phyloP scores from a whole-genome alignment of 2,329 filamentous ascomycete species.

The Paecilomyces fulvus region DNA sequence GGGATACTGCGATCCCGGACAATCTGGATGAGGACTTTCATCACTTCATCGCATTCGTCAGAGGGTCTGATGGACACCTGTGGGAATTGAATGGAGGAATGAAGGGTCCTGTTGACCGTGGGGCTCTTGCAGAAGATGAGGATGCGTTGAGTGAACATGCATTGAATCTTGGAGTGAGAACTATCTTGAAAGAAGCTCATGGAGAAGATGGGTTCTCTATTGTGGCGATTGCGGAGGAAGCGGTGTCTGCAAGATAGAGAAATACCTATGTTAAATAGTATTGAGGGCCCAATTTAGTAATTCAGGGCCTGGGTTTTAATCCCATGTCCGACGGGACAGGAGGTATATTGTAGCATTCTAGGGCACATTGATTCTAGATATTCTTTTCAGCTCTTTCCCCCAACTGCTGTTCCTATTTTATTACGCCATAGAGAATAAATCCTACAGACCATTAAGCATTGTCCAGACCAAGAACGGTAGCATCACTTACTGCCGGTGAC shows the following conservation, averaged over 20 bases:
- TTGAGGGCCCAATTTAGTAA: no score
- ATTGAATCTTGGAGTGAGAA: slow-evolving; percentile 18
- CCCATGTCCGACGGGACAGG: no score
- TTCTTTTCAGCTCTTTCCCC: no score
- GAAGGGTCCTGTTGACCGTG: slow-evolving; percentile 23
- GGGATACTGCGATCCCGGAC: slow-evolving; percentile 20
- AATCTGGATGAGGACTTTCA: slow-evolving; percentile 7
- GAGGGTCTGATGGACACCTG: slow-evolving; percentile 21
- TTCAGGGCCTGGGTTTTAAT: no score
- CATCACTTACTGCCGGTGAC: neutral
- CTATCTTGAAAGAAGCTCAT: slow-evolving; percentile 6
- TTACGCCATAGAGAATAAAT: no score
- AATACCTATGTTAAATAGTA: no score
- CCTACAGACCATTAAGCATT: no score
- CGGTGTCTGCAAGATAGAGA: neutral
- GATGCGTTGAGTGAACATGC: slow-evolving; percentile 22
- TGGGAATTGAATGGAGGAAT: slow-evolving; percentile 27
- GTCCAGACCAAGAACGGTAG: neutral
- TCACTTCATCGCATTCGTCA: slow-evolving; percentile 28
- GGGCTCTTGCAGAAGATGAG: slow-evolving; percentile 17
- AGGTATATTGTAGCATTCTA: no score
- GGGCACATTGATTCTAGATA: no score
- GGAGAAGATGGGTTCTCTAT: neutral
- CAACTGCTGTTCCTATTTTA: no score
- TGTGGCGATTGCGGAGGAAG: neutral